Base-by-base conservation (phyloP, 2,329 filamentous ascomycete genomes). In the Cercospora janseana region DNA sequence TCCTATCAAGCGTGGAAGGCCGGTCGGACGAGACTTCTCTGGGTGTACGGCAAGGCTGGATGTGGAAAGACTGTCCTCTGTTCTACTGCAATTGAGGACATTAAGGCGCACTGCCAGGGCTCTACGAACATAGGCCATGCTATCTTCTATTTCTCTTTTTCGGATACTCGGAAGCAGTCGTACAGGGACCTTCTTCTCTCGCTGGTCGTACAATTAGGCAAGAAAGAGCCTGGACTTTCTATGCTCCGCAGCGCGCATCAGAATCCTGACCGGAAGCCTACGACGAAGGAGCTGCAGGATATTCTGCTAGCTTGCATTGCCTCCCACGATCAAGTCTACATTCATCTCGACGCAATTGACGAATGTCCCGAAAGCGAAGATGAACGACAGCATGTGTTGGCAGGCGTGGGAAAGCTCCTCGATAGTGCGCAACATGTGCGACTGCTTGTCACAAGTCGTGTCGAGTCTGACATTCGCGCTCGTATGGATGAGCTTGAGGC, bases 271-370 rank as follows among this genome's bases (percentile, higher is more conserved):
- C 9, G 41, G n/a, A 47, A 51, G 45, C 26, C n/a, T 21, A 10
- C 55, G 40, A 8, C 37, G 49, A 8, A 56, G 8, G 55, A 58
- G 24, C 54, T 61, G 1, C 12, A 58, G 16, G 43, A 47, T 15
- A 54, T 61, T 13, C 20, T 60, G n/a, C 6, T 40, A 5, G 9
- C 44, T n/a, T 51, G 35, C 12, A 35, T 61, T 12, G 16, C 43
- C 24, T 28, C 54, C 27, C 53, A 35, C 37, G 34, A 23, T 58
- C 66, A 18, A 35, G 59, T 62, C 0, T 68, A 60, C 40, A 51
- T 69, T 12, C 55, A 65, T 2, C 27, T 70, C 9, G 66, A 69
- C 54, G 66, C 67, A 20, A 50, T 69, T 13, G 65, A 70, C 31
- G 66, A 69, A 37, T 65, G 59, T 52, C 52, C 51, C 8, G 47